A percentile compares a stretch with the other conserved stretches of the same genome.
Conservation (phyloP, 2,329 filamentous ascomycete genomes). For the Colletotrichum sp. region DNA sequence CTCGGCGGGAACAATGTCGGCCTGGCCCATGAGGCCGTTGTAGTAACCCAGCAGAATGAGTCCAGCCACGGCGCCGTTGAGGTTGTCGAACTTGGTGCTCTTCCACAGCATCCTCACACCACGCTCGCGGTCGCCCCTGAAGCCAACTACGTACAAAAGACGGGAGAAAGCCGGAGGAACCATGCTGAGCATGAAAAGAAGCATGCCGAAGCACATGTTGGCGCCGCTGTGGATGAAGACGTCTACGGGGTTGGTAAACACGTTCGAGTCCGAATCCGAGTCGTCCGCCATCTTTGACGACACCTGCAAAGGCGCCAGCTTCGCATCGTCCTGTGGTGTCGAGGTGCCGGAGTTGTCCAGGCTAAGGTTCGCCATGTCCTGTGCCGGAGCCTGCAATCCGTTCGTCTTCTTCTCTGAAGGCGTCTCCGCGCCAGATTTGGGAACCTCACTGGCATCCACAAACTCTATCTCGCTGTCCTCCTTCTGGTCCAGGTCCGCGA, state of each 20-base stretch:
- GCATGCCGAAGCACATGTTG: conserved; percentile 87
- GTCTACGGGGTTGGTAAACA: conserved; percentile 79
- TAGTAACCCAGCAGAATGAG: conserved; percentile 85
- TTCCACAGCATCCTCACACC: conserved; percentile 91
- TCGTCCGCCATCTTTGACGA: conserved; percentile 10
- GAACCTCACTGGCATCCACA: conserved; percentile 59
- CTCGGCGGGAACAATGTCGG: conserved; percentile 80
- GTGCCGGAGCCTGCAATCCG: conserved; percentile 6
- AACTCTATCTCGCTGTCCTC: conserved; percentile 54
- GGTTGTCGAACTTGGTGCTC: conserved; percentile 82
- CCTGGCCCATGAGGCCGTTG: conserved; percentile 83
- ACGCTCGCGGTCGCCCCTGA: conserved; percentile 83
- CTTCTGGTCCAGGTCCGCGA: conserved; percentile 30
- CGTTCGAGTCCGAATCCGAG: conserved; percentile 21
- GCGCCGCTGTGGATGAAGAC: conserved; percentile 88
- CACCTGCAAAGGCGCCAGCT: conserved; percentile 12
- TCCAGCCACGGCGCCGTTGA: conserved; percentile 91
- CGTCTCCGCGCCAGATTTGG: conserved; percentile 45
- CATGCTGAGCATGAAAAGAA: conserved; percentile 88
- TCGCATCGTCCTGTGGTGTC: conserved; percentile 8
- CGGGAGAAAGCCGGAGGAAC: conserved; percentile 90
- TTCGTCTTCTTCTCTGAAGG: conserved; percentile 50
- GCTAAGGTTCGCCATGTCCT: conserved; percentile 1
- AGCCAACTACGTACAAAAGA: conserved; percentile 87
- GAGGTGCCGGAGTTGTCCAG: conserved; percentile 12